phyloP scores from a whole-genome alignment of 176 grass and related monocot genomes.

The Areca catechu region DNA sequence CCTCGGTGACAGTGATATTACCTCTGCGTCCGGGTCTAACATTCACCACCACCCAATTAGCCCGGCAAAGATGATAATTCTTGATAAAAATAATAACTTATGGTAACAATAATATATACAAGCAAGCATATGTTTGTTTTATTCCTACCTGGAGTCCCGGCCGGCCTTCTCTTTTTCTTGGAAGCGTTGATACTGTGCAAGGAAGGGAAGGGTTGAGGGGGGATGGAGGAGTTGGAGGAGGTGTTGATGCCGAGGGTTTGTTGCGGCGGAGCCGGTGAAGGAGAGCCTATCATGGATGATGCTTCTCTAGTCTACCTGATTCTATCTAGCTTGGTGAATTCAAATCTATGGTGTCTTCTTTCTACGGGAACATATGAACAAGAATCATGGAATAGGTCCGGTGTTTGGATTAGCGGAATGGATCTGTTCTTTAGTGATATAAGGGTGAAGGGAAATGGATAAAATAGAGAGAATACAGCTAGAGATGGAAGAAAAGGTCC shows the following conservation, averaged over 20 bases:
- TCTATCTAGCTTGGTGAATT: no score
- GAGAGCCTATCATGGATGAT: conserved; percentile 39
- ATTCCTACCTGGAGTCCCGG: conserved; percentile 68
- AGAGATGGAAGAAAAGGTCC: conserved; percentile 38
- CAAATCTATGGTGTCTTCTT: no score
- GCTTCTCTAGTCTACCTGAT: no score
- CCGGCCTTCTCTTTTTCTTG: conserved; percentile 78
- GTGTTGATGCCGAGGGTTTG: conserved; percentile 12
- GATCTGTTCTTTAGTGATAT: conserved; percentile 4
- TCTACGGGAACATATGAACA: no score
- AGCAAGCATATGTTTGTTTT: no score
- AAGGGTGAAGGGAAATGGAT: conserved; percentile 12
- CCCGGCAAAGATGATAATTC: no score
- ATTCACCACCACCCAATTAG: neutral
- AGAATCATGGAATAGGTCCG: no score
- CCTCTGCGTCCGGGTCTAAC: conserved; percentile 87
- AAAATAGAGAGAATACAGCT: conserved; percentile 33
- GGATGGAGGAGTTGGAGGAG: neutral
- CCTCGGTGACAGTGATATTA: conserved; percentile 77
- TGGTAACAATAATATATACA: neutral
- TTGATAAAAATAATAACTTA: neutral
- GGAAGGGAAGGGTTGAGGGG: conserved; percentile 32
- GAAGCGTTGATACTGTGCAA: conserved; percentile 15
- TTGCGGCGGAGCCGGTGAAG: conserved; percentile 14
- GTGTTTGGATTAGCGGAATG: no score